Percentiles rank a stretch among this genome's conserved stretches.
phyloP scores from a whole-genome alignment of 2,329 filamentous ascomycete species.

The Cladosporium sp. region DNA sequence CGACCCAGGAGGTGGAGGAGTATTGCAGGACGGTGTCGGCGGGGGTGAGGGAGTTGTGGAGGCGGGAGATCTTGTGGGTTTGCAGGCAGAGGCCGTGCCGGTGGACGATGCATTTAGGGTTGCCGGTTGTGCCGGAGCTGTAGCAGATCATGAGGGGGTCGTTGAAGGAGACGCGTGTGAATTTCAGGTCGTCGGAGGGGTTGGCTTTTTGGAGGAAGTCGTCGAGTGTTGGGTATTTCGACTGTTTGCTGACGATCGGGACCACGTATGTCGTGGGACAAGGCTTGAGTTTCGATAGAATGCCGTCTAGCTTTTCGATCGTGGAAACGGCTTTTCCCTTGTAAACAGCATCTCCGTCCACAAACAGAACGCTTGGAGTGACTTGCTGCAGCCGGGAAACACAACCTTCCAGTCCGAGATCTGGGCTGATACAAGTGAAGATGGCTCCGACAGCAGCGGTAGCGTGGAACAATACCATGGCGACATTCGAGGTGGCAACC shows the following conservation, averaged over 20 bases:
- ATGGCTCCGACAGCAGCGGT: slow-evolving; percentile 38
- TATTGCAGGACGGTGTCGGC: slow-evolving; percentile 41
- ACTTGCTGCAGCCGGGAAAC: slow-evolving; percentile 37
- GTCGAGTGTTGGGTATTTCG: slow-evolving; percentile 22
- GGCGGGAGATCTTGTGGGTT: slow-evolving; percentile 38
- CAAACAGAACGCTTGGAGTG: slow-evolving; percentile 35
- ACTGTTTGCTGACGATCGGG: slow-evolving; percentile 20
- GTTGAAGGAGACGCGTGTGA: slow-evolving; percentile 35
- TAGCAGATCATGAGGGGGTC: slow-evolving; percentile 41
- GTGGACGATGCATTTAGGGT: slow-evolving; percentile 41
- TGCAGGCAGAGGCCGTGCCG: slow-evolving; percentile 39
- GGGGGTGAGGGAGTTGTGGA: slow-evolving; percentile 39
- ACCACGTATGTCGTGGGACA: slow-evolving; percentile 25
- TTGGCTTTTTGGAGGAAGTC: slow-evolving; percentile 30
- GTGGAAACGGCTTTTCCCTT: slow-evolving; percentile 34
- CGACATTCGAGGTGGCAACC: slow-evolving; percentile 39
- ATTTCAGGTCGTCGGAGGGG: slow-evolving; percentile 29
- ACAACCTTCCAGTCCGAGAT: slow-evolving; percentile 35
- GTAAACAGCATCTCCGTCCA: slow-evolving; percentile 36
- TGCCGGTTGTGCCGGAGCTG: slow-evolving; percentile 36
- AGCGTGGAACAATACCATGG: slow-evolving; percentile 38
- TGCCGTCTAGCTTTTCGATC: slow-evolving; percentile 27
- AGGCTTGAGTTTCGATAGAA: slow-evolving; percentile 26
- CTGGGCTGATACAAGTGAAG: slow-evolving; percentile 40
- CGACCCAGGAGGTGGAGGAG: slow-evolving; percentile 42